phyloP scores from a whole-genome alignment of 139 green algal species.

The Nannochloris sp. region DNA sequence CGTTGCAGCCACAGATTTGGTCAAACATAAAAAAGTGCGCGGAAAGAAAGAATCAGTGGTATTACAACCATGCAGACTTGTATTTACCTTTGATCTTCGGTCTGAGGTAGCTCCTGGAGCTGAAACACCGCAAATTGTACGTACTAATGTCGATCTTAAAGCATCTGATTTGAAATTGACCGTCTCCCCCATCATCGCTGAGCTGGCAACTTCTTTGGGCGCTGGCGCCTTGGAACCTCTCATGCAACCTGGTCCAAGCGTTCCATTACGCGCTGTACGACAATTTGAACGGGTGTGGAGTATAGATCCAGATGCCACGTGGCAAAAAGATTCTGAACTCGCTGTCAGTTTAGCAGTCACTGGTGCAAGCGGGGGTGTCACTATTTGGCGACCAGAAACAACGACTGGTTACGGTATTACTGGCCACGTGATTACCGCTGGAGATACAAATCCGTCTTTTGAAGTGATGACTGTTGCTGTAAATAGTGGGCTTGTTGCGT shows the following conservation, averaged over 20 bases:
- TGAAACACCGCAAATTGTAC: background rate
- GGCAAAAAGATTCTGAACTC: background rate
- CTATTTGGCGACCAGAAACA: conserved; percentile 70
- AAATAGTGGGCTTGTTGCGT: conserved; percentile 66
- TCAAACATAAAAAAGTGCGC: conserved; percentile 18
- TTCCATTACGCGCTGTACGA: conserved; percentile 42
- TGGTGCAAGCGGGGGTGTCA: conserved; percentile 45
- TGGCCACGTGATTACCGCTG: conserved; percentile 63
- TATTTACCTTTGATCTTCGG: conserved; percentile 28
- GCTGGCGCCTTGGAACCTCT: conserved; percentile 35
- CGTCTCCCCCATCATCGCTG: conserved; percentile 58
- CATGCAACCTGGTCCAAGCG: conserved; percentile 14
- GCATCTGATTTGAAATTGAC: conserved; percentile 40
- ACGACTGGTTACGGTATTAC: conserved; percentile 65
- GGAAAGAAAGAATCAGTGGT: conserved; percentile 28
- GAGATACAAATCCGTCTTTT: conserved; percentile 36
- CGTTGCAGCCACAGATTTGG: background rate
- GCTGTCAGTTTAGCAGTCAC: conserved; percentile 24
- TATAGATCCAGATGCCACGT: conserved; percentile 11
- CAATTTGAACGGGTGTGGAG: conserved; percentile 56
- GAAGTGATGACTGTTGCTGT: conserved; percentile 67
- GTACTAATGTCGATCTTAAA: conserved; percentile 40
- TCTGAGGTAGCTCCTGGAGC: background rate
- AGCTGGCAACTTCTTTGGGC: conserved; percentile 41
- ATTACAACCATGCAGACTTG: conserved; percentile 43